A percentile compares a stretch with the other conserved stretches of the same genome.
Conservation (phyloP, 345 rosid genomes). For the Populus simonii region DNA sequence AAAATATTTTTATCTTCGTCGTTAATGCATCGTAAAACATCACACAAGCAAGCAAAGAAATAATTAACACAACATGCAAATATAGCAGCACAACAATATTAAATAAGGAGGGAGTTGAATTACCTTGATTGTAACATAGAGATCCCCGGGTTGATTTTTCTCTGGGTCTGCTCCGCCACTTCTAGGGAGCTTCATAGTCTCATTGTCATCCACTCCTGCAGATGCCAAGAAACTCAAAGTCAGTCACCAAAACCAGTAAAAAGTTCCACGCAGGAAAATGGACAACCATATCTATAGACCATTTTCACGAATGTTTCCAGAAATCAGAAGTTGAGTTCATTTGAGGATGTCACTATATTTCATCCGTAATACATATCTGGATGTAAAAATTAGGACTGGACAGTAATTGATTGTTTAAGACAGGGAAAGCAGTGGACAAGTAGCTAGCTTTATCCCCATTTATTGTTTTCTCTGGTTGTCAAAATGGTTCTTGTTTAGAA, state of each 20-base stretch:
- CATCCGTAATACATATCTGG: not conserved
- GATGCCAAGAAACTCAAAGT: slow-evolving; percentile 3
- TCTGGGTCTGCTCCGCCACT: slow-evolving; percentile 98
- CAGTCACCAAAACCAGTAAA: not conserved
- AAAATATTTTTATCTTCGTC: not conserved
- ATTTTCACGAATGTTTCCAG: not conserved
- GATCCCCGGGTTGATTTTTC: slow-evolving; percentile 92
- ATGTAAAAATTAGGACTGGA: not conserved
- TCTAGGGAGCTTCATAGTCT: slow-evolving; percentile 66
- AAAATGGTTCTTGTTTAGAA: too few species aligned
- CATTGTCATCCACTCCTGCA: slow-evolving; percentile 80
- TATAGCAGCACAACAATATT: not conserved
- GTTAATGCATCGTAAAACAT: not conserved
- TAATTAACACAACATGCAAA: not conserved
- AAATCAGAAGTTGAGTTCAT: not conserved
- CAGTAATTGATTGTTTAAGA: not conserved
- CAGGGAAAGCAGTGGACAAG: not conserved
- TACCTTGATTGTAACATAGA: slow-evolving; percentile 76
- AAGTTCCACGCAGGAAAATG: not conserved
- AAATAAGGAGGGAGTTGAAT: slow-evolving; percentile 10
- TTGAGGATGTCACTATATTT: not conserved
- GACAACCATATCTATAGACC: not conserved
- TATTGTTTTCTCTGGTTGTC: not conserved
- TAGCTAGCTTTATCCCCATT: not conserved
- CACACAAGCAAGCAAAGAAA: not conserved